A percentile compares a stretch with the other conserved stretches of the same genome.
phyloP scores from a whole-genome alignment of 2,329 filamentous ascomycete species.

The Anthostomella pinea region DNA sequence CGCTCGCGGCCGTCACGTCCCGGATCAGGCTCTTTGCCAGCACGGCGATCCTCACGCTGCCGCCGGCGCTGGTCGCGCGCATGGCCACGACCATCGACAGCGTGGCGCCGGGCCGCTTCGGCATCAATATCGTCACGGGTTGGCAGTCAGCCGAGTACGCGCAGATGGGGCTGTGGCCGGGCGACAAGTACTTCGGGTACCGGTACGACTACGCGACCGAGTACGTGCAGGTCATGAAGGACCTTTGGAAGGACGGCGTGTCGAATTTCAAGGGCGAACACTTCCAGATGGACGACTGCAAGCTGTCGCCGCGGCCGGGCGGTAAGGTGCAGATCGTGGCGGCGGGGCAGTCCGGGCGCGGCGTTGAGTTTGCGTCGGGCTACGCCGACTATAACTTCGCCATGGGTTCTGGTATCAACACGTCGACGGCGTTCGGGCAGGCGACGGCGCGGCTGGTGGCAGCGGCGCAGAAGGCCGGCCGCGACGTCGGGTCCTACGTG shows the following conservation, averaged over 20 bases:
- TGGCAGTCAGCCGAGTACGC: constrained; percentile 34
- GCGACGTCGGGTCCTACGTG: constrained; percentile 33
- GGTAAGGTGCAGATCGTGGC: constrained; percentile 30
- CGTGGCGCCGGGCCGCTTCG: constrained; percentile 31
- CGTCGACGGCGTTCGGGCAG: constrained; percentile 24
- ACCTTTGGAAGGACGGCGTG: constrained; percentile 31
- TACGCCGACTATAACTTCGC: constrained; percentile 33
- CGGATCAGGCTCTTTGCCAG: constrained; percentile 34
- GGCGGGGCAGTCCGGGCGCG: constrained; percentile 32
- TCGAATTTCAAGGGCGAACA: constrained; percentile 33
- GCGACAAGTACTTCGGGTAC: constrained; percentile 27
- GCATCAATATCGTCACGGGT: constrained; percentile 34
- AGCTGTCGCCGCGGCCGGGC: constrained; percentile 24
- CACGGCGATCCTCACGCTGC: constrained; percentile 30
- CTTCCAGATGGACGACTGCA: constrained; percentile 35
- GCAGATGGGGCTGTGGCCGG: constrained; percentile 35
- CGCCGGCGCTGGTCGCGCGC: constrained; percentile 29
- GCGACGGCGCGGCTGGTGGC: constrained; percentile 29
- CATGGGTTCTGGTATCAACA: constrained; percentile 32
- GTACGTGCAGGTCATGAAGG: constrained; percentile 32
- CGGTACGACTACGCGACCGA: constrained; percentile 34
- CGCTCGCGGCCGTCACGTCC: constrained; percentile 31
- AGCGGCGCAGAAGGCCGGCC: constrained; percentile 24
- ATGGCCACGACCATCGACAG: constrained; percentile 33
- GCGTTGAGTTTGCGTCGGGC: constrained; percentile 32